Conservation (phyloP, 495 filamentous ascomycete species). For the Diplogelasinospora grovesii region DNA sequence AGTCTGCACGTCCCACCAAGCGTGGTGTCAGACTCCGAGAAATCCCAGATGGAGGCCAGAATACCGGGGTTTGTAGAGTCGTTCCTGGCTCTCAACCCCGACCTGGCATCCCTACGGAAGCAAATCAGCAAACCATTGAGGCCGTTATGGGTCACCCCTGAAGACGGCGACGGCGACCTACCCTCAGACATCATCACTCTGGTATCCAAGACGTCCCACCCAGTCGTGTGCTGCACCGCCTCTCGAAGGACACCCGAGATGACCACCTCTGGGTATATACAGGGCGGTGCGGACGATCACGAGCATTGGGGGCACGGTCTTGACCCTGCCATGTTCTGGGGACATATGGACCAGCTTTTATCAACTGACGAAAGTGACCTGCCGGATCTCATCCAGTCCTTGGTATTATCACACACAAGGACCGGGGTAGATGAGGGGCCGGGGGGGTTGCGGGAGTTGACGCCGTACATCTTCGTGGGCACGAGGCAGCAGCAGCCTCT, state of each 20-base stretch:
- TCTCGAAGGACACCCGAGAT: conserved; percentile 57
- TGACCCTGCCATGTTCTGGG: conserved; percentile 74
- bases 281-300: conserved; percentile 88
- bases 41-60: conserved; percentile 64
- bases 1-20: conserved; percentile 57
- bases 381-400: conserved; percentile 50
- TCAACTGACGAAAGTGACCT: conserved; percentile 56
- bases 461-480: conserved; percentile 28
- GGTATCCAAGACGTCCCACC: conserved; percentile 43
- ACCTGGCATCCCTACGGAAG: conserved; percentile 23
- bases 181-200: conserved; percentile 14
- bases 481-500: conserved; percentile 1
- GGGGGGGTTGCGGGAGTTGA: conserved; percentile 32
- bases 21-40: conserved; percentile 65
- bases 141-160: conserved; percentile 56
- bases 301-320: conserved; percentile 82
- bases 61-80: conserved; percentile 60
- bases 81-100: conserved; percentile 41
- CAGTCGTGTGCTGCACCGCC: conserved; percentile 74
- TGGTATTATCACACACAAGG: too few relatives aligned
- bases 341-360: conserved; percentile 49
- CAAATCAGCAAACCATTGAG: conserved; percentile 51
- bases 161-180: conserved; percentile 14
- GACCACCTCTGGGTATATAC: conserved; percentile 71
- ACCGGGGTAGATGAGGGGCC: too few relatives aligned